Evolutionary conservation across 257 asterid species (phyloP), one percentile per base, ranked within the genome.

Genomic region (Fraxinus americana): DNA sequence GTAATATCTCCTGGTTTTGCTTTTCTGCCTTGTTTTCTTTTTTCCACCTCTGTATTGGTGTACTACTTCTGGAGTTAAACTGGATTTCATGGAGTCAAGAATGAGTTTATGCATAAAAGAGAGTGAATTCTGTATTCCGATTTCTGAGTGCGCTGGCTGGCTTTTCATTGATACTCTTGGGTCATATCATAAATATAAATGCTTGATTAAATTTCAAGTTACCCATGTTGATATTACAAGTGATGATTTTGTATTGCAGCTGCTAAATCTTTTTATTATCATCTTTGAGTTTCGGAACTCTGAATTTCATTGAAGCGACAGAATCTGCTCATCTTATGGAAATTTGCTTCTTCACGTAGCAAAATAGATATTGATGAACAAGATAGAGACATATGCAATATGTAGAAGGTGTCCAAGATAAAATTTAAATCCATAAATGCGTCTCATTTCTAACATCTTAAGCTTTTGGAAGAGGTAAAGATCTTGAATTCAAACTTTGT

Each of bases 141-240:
- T 23, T 75, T 59, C 45, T 23, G 11, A 8, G 25, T 71, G 34
- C 67, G 79, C 43, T 52, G 61, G 72, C 52, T 73, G 70, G 71
- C 57, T 77, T 76, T 70, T 82, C 75, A 36, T 80, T 77, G 75
- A 35, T 75, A 34, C 75, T 82, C 59, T 83, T 59, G 75, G 83
- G 59, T 75, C 57, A 78, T 79, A 50, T 72, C 80, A 74, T 75
- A 38, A 59, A 54, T 65, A 38, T 72, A 54, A 52, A 38, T 71
- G 43, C 54, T 75, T 77, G 75, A 61, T 41, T 71, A 52, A 61
- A 16, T 63, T 75, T 34, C 68, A 16, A 25, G 71, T 23, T 43
- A 21, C n/a, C n/a, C 1, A 19, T 48, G 65, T 19, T 54, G 12
- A 54, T 19, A 54, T 19, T 19, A 19, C 25, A 54, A 54, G 27